Conservation (phyloP, 371 early-diverging fungal genomes). For the Saksenaea oblongispora region DNA sequence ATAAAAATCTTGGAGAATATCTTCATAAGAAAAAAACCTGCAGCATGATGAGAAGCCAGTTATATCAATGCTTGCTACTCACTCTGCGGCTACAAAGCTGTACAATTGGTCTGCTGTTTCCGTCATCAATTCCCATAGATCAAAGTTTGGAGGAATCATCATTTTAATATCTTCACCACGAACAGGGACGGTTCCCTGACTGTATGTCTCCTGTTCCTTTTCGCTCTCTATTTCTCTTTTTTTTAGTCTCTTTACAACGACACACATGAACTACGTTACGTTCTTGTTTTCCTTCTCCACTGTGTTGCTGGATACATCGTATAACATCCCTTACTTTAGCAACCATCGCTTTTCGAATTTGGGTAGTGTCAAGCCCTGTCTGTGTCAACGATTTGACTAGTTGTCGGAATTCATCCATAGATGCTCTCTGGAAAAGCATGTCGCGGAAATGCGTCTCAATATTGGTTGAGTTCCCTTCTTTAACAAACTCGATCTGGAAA, state of each 20-base stretch:
- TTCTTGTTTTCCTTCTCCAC: slow-evolving; percentile 17
- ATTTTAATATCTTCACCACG: slow-evolving; percentile 55
- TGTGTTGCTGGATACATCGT: slow-evolving; percentile 61
- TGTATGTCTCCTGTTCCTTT: slow-evolving; percentile 23
- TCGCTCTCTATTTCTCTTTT: slow-evolving; percentile 8
- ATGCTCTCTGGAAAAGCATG: slow-evolving; percentile 74
- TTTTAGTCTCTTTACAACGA: neutral
- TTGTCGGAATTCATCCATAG: slow-evolving; percentile 72
- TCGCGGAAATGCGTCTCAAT: slow-evolving; percentile 65
- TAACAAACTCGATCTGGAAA: slow-evolving; percentile 56
- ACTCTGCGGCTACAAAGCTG: slow-evolving; percentile 72
- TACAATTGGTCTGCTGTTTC: slow-evolving; percentile 81
- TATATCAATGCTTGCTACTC: slow-evolving; percentile 17
- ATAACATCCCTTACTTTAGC: slow-evolving; percentile 67
- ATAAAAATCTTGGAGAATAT: slow-evolving; percentile 65
- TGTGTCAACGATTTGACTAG: slow-evolving; percentile 46
- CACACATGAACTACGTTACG: slow-evolving; percentile 13
- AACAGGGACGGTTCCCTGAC: slow-evolving; percentile 13
- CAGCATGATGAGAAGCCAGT: neutral
- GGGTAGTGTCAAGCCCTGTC: slow-evolving; percentile 47
- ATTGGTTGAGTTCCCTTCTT: slow-evolving; percentile 60
- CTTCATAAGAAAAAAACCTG: slow-evolving; percentile 67
- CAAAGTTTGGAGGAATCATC: slow-evolving; percentile 66
- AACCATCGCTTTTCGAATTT: slow-evolving; percentile 71
- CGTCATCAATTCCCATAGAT: slow-evolving; percentile 75